Conservation (phyloP, 1,284 basidiomycete genomes). For the Ceratobasidium papillatum region DNA sequence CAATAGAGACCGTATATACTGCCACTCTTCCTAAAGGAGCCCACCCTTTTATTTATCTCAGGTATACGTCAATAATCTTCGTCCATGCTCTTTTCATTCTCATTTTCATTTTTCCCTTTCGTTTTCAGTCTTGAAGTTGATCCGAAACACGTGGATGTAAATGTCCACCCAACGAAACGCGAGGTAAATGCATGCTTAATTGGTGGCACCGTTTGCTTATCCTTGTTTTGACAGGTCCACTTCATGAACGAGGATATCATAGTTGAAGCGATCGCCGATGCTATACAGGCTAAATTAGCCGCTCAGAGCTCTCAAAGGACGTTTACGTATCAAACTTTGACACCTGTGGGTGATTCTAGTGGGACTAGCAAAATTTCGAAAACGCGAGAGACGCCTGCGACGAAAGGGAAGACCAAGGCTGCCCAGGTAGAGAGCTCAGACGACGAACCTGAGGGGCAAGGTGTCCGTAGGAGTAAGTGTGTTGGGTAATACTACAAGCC, state of each 20-base stretch:
- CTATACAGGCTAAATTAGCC: slow-evolving; percentile 72
- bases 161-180: slow-evolving; percentile 97
- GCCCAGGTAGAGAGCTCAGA: neutral
- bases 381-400: slow-evolving; percentile 41
- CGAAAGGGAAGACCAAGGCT: slow-evolving; percentile 51
- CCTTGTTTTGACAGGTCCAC: slow-evolving; percentile 64
- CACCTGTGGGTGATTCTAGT: slow-evolving; percentile 20
- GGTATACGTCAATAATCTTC: slow-evolving; percentile 60
- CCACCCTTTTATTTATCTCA: slow-evolving; percentile 91
- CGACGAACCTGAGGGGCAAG: slow-evolving; percentile 20
- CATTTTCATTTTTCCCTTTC: neutral
- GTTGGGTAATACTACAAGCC: neutral
- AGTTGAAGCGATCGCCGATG: slow-evolving; percentile 80
- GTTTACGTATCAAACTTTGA: slow-evolving; percentile 77
- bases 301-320: slow-evolving; percentile 71
- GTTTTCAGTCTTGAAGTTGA: slow-evolving; percentile 80
- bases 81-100: neutral
- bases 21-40: slow-evolving; percentile 91
- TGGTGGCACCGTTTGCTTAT: neutral
- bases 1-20: slow-evolving; percentile 87
- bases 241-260: slow-evolving; percentile 94
- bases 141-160: slow-evolving; percentile 92
- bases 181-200: slow-evolving; percentile 59
- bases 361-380: neutral
- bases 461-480: slow-evolving; percentile 7